phyloP scores from a whole-genome alignment of 2,329 filamentous ascomycete genomes.

The Drechslerella dactyloides region DNA sequence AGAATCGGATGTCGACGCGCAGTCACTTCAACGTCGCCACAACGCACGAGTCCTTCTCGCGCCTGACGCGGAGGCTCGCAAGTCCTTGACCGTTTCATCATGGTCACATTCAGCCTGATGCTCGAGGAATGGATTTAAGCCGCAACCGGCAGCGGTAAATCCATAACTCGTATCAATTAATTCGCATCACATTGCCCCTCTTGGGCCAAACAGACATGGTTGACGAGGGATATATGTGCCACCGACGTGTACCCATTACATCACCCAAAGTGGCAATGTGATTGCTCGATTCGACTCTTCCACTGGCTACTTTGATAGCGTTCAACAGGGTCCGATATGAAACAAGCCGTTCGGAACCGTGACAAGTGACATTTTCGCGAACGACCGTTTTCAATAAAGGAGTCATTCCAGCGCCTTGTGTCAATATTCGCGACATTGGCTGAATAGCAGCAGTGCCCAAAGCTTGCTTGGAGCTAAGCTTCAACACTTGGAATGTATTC shows the following conservation, averaged over 20 bases:
- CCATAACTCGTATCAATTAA: conserved; percentile 25
- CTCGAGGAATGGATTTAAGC: conserved; percentile 13
- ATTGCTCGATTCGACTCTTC: conserved; percentile 25
- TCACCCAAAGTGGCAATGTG: conserved; percentile 29
- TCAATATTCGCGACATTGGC: neutral
- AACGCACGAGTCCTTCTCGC: neutral
- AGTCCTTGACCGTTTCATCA: conserved; percentile 6
- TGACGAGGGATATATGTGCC: conserved; percentile 6
- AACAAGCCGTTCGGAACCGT: conserved; percentile 36
- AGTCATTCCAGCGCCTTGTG: conserved; percentile 29
- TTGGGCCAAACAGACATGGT: conserved; percentile 13
- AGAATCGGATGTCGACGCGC: neutral
- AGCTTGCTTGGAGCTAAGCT: neutral
- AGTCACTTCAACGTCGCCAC: neutral
- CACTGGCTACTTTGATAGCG: conserved; percentile 10
- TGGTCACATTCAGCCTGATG: neutral
- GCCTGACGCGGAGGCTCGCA: neutral
- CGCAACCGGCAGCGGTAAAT: conserved; percentile 32
- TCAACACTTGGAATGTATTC: conserved; percentile 50
- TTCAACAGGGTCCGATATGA: conserved; percentile 7
- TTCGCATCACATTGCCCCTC: conserved; percentile 23
- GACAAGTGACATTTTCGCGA: conserved; percentile 14
- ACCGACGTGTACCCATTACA: conserved; percentile 38
- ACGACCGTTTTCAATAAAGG: conserved; percentile 23
- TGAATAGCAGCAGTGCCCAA: neutral